A percentile compares a stretch with the other conserved stretches of the same genome.
These are phyloP conservation scores for Solanum neorickii DNA, from an alignment of 257 asterid genomes.

Conservation along the genomic window DNA sequence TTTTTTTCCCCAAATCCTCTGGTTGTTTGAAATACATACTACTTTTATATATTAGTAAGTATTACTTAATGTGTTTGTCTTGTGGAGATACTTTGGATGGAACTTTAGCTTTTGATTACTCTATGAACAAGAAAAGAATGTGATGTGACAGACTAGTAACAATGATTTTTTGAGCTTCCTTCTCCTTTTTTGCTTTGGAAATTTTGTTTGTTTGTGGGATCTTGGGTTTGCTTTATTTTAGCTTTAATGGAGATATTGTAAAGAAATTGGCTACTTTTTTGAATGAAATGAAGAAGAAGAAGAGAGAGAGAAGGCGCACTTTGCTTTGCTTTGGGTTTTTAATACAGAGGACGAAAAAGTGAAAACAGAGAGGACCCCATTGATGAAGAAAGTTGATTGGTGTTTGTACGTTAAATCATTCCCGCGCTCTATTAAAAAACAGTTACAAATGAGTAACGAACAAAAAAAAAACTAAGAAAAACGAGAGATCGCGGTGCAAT, in stretches of 20 bases:
- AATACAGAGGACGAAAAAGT: not conserved
- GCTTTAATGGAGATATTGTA: not conserved
- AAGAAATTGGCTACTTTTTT: slow-evolving; percentile 10
- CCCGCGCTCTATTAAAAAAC: not conserved
- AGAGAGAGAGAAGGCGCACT: slow-evolving; percentile 13
- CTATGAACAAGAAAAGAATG: slow-evolving; percentile 67
- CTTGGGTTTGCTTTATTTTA: not conserved
- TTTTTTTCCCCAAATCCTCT: not conserved
- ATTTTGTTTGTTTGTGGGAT: not conserved
- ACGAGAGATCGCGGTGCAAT: not conserved
- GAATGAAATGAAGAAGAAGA: not conserved
- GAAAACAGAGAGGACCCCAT: not conserved
- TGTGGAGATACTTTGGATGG: slow-evolving; percentile 48
- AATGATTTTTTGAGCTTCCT: not conserved
- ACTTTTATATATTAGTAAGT: slow-evolving; percentile 6
- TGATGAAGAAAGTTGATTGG: not conserved
- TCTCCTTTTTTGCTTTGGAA: not conserved
- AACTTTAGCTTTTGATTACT: slow-evolving; percentile 23
- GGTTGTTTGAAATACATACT: not conserved
- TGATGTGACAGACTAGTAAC: not conserved
- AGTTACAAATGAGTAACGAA: not conserved
- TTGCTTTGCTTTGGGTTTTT: slow-evolving; percentile 12
- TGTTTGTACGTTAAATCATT: not conserved
- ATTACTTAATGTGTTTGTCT: not conserved
- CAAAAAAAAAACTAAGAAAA: not conserved